Evolutionary conservation across 2,329 filamentous ascomycete genomes (phyloP).

Genomic region (Fonsecaea monophora): DNA sequence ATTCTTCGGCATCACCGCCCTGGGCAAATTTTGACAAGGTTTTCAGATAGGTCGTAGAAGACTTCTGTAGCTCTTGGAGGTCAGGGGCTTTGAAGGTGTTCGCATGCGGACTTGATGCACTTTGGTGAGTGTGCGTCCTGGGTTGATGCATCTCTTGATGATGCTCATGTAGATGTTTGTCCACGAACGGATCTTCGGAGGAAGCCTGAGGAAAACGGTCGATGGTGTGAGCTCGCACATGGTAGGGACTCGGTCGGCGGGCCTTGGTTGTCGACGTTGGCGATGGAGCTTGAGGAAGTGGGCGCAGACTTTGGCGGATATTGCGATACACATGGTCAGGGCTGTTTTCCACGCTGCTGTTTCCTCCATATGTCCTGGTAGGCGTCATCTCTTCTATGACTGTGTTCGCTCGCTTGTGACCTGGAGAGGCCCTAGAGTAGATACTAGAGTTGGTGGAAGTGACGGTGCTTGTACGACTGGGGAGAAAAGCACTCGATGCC

Average conservation of each 20-base stretch:
- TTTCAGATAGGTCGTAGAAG: conserved; percentile 86
- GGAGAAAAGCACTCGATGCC: conserved; percentile 56
- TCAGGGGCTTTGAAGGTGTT: conserved; percentile 70
- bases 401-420: conserved; percentile 77
- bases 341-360: conserved; percentile 52
- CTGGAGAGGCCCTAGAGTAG: conserved; percentile 51
- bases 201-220: conserved; percentile 65
- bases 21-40: conserved; percentile 84
- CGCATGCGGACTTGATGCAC: conserved; percentile 41
- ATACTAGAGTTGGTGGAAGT: conserved; percentile 74
- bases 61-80: conserved; percentile 81
- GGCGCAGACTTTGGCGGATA: conserved; percentile 77
- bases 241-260: conserved; percentile 47
- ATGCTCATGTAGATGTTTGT: conserved; percentile 52
- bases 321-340: conserved; percentile 73
- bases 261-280: conserved; percentile 50
- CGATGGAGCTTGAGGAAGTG: conserved; percentile 71
- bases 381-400: conserved; percentile 67
- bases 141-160: conserved; percentile 51
- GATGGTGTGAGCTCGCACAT: conserved; percentile 67
- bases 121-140: conserved; percentile 46
- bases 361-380: conserved; percentile 55
- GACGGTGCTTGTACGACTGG: conserved; percentile 71
- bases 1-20: conserved; percentile 76
- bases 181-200: conserved; percentile 53